Evolutionary conservation across 495 filamentous ascomycete genomes (phyloP).

Genomic region (Aspergillus coremiiformis): DNA sequence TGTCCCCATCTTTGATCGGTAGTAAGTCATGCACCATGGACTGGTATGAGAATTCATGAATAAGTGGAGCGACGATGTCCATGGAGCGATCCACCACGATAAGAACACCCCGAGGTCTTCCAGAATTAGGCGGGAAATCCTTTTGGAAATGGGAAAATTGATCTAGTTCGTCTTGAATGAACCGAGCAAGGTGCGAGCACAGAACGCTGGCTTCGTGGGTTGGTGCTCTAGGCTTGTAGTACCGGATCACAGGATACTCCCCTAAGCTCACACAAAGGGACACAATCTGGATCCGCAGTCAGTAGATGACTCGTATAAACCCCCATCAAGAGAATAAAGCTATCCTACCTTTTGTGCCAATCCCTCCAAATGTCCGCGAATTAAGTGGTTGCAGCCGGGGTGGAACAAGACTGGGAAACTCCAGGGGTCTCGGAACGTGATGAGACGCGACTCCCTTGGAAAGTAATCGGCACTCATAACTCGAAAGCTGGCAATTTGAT

Average conservation of each 20-base stretch:
- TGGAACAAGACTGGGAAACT: conserved; percentile 92
- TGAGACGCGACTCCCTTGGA: conserved; percentile 81
- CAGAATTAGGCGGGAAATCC: conserved; percentile 75
- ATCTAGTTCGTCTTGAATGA: conserved; percentile 85
- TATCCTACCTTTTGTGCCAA: conserved; percentile 74
- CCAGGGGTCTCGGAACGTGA: conserved; percentile 89
- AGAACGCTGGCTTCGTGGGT: conserved; percentile 82
- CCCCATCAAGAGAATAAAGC: no score
- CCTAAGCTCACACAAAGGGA: conserved; percentile 76
- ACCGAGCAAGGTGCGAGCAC: conserved; percentile 80
- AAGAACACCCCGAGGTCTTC: conserved; percentile 73
- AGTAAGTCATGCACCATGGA: conserved; percentile 94
- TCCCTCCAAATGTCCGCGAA: conserved; percentile 69
- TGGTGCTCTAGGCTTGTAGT: conserved; percentile 67
- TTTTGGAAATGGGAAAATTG: conserved; percentile 71
- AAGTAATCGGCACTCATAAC: conserved; percentile 80
- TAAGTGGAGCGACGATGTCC: conserved; percentile 75
- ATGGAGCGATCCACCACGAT: conserved; percentile 87
- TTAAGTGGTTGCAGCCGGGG: conserved; percentile 76
- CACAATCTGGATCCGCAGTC: conserved; percentile 55
- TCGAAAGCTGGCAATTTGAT: conserved; percentile 64
- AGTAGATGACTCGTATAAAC: conserved; percentile 7
- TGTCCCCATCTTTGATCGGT: conserved; percentile 78
- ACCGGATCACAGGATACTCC: conserved; percentile 85
- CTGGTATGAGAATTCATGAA: conserved; percentile 98